phyloP scores from a whole-genome alignment of 148 eudicot species.

The Silene latifolia region DNA sequence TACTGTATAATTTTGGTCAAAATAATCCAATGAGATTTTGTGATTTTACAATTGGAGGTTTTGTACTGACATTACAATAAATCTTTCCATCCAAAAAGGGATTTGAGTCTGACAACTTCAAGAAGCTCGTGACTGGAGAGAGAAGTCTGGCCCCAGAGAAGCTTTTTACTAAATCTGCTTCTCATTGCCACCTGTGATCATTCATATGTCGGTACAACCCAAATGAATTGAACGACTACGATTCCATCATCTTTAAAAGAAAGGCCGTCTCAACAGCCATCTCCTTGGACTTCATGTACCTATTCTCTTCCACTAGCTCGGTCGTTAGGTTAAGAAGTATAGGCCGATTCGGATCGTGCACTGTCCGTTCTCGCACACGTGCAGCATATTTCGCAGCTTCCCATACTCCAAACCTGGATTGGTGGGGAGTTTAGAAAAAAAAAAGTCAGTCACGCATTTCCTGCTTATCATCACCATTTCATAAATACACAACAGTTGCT shows the following conservation, averaged over 20 bases:
- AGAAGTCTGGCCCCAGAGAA: not conserved
- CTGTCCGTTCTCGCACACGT: constrained; percentile 60
- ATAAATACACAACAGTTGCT: not conserved
- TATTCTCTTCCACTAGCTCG: constrained; percentile 81
- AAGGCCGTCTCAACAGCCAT: constrained; percentile 82
- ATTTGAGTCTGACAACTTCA: not conserved
- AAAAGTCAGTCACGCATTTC: not conserved
- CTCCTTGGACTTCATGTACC: constrained; percentile 83
- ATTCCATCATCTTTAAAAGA: constrained; percentile 66
- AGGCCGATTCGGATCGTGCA: constrained; percentile 73
- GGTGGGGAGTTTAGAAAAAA: not conserved
- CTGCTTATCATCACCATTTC: not conserved
- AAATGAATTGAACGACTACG: constrained; percentile 17
- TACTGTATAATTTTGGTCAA: not conserved
- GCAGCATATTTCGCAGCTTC: constrained; percentile 99
- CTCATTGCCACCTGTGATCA: not conserved
- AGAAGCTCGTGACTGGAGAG: not conserved
- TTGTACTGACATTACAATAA: too few relatives aligned
- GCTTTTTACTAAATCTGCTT: not conserved
- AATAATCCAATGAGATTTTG: too few relatives aligned
- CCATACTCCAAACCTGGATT: constrained; percentile 85
- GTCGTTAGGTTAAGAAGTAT: constrained; percentile 67
- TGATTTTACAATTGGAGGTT: not conserved
- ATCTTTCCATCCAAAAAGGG: not conserved
- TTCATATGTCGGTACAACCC: not conserved